Conservation (phyloP, 805 yeast genomes). For the Candida quercuum region DNA sequence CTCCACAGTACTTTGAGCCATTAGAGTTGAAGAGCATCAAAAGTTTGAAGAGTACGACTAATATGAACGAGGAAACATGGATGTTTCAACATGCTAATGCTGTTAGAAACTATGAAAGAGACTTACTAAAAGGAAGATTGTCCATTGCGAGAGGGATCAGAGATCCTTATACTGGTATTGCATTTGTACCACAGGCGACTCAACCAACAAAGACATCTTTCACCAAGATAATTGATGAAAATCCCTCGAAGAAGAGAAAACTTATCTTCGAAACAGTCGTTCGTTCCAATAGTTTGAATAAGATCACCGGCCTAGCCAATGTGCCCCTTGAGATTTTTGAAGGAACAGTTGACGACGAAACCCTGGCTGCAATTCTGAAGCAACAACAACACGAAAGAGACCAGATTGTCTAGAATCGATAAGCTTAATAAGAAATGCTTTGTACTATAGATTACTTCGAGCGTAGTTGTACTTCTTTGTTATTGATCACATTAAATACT, state of each 20-base stretch:
- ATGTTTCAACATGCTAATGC: constrained; percentile 79
- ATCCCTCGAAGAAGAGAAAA: constrained; percentile 22
- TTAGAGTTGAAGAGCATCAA: constrained; percentile 20
- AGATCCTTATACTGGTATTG: constrained; percentile 82
- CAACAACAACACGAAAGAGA: constrained; percentile 39
- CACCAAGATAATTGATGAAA: constrained; percentile 21
- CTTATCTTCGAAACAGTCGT: constrained; percentile 44
- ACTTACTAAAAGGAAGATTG: constrained; percentile 51
- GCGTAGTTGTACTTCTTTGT: too few species aligned
- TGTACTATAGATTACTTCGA: too few species aligned
- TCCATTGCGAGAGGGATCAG: constrained; percentile 54
- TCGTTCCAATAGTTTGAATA: constrained; percentile 40
- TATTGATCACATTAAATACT: too few species aligned
- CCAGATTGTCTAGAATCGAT: too few species aligned
- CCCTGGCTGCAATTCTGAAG: constrained; percentile 51
- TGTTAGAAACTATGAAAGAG: constrained; percentile 64
- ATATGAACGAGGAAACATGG: constrained; percentile 69
- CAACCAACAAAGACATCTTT: constrained; percentile 51
- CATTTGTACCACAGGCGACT: constrained; percentile 65
- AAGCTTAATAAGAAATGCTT: background rate
- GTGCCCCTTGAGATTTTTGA: constrained; percentile 57
- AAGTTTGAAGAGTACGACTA: constrained; percentile 13
- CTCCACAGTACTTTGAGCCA: constrained; percentile 11
- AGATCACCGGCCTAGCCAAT: constrained; percentile 58
- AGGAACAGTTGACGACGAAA: constrained; percentile 51